phyloP scores from a whole-genome alignment of 257 asterid species.

The Salvia rosmarinus region DNA sequence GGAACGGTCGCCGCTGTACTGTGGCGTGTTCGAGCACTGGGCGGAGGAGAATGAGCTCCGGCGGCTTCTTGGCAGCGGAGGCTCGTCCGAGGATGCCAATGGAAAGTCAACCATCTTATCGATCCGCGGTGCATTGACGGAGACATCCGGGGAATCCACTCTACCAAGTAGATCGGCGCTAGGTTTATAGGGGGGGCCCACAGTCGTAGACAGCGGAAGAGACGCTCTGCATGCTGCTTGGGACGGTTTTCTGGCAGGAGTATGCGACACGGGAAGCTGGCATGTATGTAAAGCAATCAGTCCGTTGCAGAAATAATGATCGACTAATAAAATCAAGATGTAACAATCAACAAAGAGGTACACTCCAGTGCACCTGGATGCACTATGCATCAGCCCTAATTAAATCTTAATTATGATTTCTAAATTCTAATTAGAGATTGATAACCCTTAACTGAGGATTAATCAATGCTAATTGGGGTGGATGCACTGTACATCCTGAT shows the following conservation, averaged over 20 bases:
- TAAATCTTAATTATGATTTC: too few relatives aligned
- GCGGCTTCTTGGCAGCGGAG: conserved; percentile 36
- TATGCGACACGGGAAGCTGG: conserved; percentile 91
- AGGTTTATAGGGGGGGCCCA: too few relatives aligned
- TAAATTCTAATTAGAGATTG: too few relatives aligned
- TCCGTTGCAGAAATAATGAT: conserved; percentile 2
- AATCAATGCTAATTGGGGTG: too few relatives aligned
- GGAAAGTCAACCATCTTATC: conserved; percentile 90
- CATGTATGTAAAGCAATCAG: neutral
- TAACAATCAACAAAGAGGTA: conserved; percentile 2
- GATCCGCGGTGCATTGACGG: conserved; percentile 89
- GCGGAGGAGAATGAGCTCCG: conserved; percentile 59
- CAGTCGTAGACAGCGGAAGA: conserved; percentile 74
- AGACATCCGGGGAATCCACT: conserved; percentile 66
- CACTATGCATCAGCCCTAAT: too few relatives aligned
- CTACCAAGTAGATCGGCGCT: conserved; percentile 45
- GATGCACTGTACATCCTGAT: too few relatives aligned
- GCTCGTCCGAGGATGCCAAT: conserved; percentile 55
- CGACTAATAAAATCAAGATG: neutral
- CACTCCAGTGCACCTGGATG: too few relatives aligned
- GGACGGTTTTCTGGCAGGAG: conserved; percentile 65
- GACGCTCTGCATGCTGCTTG: conserved; percentile 67
- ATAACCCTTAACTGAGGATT: too few relatives aligned
- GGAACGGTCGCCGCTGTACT: conserved; percentile 49
- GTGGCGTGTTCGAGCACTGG: conserved; percentile 67